Evolutionary conservation across 2,329 filamentous ascomycete genomes (phyloP).

Genomic region (Fusarium scirpi): DNA sequence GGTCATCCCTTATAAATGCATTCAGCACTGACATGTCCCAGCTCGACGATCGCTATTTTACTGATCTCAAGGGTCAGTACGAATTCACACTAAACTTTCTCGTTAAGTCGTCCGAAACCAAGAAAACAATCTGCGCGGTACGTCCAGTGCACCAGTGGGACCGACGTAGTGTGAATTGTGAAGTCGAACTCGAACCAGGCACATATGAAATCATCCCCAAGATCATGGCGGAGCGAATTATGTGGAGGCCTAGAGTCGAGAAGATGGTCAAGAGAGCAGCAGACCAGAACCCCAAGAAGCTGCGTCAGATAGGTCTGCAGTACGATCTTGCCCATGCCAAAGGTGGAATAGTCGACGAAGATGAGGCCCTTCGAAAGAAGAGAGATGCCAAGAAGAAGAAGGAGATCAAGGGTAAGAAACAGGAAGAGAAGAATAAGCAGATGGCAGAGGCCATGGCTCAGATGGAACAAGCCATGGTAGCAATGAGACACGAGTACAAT

Average conservation of each 20-base stretch:
- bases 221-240: conserved; percentile 66
- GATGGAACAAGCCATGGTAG: conserved; percentile 44
- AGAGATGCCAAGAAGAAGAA: conserved; percentile 46
- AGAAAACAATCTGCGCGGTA: conserved; percentile 41
- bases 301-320: conserved; percentile 68
- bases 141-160: conserved; percentile 52
- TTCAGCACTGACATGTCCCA: conserved; percentile 36
- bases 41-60: conserved; percentile 61
- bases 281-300: conserved; percentile 69
- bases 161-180: conserved; percentile 76
- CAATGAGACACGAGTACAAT: conserved; percentile 43
- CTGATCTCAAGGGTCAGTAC: conserved; percentile 60
- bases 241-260: conserved; percentile 63
- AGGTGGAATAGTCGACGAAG: conserved; percentile 64
- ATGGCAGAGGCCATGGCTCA: conserved; percentile 45
- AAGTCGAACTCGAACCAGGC: conserved; percentile 76
- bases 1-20: not conserved
- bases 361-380: conserved; percentile 52
- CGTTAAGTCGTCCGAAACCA: conserved; percentile 46
- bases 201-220: conserved; percentile 77
- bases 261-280: conserved; percentile 66
- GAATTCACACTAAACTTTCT: conserved; percentile 58
- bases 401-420: conserved; percentile 42
- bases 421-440: conserved; percentile 42
- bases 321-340: conserved; percentile 73